Conservation (phyloP, 805 yeast species). For the Ogataea saltuana region DNA sequence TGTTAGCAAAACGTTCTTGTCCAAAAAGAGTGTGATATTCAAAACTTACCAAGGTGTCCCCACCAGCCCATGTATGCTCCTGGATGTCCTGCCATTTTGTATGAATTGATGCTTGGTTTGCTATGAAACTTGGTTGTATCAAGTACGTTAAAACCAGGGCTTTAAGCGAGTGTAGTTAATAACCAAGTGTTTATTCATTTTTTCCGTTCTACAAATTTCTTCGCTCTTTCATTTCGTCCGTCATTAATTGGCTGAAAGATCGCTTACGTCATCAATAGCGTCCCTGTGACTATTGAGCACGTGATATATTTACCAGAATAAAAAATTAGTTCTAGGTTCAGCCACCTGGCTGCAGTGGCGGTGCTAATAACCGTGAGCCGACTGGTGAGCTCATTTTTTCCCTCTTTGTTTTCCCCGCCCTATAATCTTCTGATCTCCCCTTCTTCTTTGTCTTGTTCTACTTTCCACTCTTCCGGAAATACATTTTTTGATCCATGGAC, state of each 20-base stretch:
- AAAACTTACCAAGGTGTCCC: slow-evolving; percentile 74
- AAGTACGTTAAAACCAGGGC: background rate
- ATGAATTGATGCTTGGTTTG: background rate
- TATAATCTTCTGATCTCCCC: background rate
- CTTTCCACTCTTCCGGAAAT: slow-evolving; percentile 13
- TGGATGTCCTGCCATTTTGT: slow-evolving; percentile 65
- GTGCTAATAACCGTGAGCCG: no score
- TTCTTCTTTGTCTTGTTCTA: slow-evolving; percentile 6
- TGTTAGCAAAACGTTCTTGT: background rate
- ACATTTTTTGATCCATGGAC: slow-evolving; percentile 1
- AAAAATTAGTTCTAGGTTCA: no score
- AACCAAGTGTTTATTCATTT: slow-evolving; percentile 1
- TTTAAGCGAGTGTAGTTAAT: no score
- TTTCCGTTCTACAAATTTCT: slow-evolving; percentile 1
- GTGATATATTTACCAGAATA: no score
- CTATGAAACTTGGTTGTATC: slow-evolving; percentile 2
- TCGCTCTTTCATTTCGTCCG: slow-evolving; percentile 8
- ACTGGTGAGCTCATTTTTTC: background rate
- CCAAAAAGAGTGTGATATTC: background rate
- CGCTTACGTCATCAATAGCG: background rate
- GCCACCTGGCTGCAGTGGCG: no score
- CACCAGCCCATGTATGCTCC: slow-evolving; percentile 96
- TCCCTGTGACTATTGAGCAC: no score
- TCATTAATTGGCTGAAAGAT: slow-evolving; percentile 6
- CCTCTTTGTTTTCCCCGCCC: background rate